Evolutionary conservation across 2,329 filamentous ascomycete genomes (phyloP), one percentile per base, ranked within the genome.

Genomic region (Fusarium secorum): DNA sequence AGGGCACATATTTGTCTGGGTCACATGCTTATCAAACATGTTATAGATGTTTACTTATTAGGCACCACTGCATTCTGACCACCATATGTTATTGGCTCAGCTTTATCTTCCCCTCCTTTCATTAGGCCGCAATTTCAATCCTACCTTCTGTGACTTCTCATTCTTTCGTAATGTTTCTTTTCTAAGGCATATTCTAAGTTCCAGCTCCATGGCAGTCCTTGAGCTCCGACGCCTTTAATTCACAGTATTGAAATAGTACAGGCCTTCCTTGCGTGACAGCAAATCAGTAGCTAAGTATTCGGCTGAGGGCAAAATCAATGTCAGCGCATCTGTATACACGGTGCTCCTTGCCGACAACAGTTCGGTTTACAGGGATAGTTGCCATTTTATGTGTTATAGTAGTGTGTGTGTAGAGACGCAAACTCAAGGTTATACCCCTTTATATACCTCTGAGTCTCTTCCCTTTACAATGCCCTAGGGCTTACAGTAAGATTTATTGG

Each of bases 291-390:
- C 5, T 9, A 15, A 10, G 0, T 15, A n/a, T 15, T n/a, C 5
- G 5, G 5, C 38, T 10, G 1, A 22, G 13, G 2, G 20, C 7
- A 10, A 35, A 39, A 22, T 22, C 20, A 39, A 39, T n/a, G 20
- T 22, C 38, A n/a, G 0, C 0, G 0, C 20, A 15, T 39, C 2
- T 15, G 0, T n/a, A n/a, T n/a, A n/a, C n/a, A n/a, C n/a, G n/a
- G n/a, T n/a, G n/a, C n/a, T n/a, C n/a, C n/a, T n/a, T n/a, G n/a
- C n/a, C n/a, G n/a, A n/a, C n/a, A n/a, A n/a, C n/a, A n/a, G n/a
- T n/a, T n/a, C n/a, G n/a, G n/a, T n/a, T n/a, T n/a, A n/a, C n/a
- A n/a, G n/a, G n/a, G n/a, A n/a, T n/a, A n/a, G n/a, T n/a, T n/a
- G n/a, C n/a, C n/a, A n/a, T n/a, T n/a, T n/a, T n/a, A n/a, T n/a